Conservation (phyloP, 164 flowering plant species). For the Nymphaea colorata region DNA sequence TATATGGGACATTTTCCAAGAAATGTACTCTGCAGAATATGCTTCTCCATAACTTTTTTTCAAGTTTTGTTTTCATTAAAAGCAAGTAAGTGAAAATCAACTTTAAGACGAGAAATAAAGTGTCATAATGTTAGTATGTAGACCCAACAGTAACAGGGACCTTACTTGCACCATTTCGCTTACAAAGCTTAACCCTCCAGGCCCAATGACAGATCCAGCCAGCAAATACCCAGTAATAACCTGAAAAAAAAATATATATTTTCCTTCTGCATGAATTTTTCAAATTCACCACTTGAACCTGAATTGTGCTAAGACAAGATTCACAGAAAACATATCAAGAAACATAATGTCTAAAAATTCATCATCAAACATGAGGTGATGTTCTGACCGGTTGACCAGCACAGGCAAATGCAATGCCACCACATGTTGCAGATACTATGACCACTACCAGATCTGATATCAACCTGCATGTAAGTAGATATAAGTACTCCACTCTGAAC, state of each 20-base stretch:
- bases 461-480: slow-evolving; percentile 35
- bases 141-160: neutral
- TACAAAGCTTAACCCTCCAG: slow-evolving; percentile 85
- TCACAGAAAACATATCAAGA: neutral
- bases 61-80: no score
- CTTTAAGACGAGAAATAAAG: no score
- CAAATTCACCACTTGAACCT: neutral
- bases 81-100: no score
- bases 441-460: slow-evolving; percentile 91
- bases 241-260: slow-evolving; percentile 23
- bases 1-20: no score
- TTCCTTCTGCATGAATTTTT: neutral
- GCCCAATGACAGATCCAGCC: slow-evolving; percentile 94
- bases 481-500: neutral
- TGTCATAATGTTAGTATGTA: neutral
- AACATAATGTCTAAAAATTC: neutral
- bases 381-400: slow-evolving; percentile 89
- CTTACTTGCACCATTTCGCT: slow-evolving; percentile 98
- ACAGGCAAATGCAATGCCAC: slow-evolving; percentile 97
- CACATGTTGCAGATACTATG: slow-evolving; percentile 94
- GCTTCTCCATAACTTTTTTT: no score
- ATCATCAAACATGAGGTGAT: neutral
- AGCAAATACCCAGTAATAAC: slow-evolving; percentile 95
- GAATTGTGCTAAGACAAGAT: neutral
- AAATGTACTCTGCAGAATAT: no score